These are phyloP conservation scores for Deinandra increscens DNA, from an alignment of 129 eudicot species.

Conservation along the genomic window DNA sequence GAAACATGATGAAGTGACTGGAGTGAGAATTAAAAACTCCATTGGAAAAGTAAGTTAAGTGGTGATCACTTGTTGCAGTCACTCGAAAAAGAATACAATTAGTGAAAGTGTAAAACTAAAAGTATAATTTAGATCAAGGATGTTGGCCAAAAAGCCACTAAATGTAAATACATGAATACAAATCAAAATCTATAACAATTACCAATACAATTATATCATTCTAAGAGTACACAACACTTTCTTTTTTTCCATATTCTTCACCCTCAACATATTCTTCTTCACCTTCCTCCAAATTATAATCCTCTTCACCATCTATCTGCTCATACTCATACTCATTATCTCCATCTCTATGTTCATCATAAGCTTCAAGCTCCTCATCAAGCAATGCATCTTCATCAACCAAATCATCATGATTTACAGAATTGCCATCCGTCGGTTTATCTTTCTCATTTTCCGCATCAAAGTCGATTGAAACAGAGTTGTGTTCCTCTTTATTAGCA, in stretches of 20 bases:
- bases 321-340: constrained; percentile 65
- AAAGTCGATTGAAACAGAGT: neutral
- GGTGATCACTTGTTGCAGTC: too few relatives aligned
- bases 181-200: constrained; percentile 5
- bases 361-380: constrained; percentile 52
- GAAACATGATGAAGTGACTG: too few relatives aligned
- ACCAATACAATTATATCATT: neutral
- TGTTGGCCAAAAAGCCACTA: constrained; percentile 11
- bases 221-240: constrained; percentile 27
- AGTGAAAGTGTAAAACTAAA: neutral
- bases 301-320: constrained; percentile 63
- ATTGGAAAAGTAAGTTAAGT: too few relatives aligned
- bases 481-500: constrained; percentile 16
- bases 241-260: constrained; percentile 40
- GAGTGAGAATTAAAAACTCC: too few relatives aligned
- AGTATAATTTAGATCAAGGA: constrained; percentile 3
- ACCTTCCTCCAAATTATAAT: constrained; percentile 49
- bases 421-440: neutral
- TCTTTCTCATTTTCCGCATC: constrained; percentile 30
- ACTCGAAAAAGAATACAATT: neutral
- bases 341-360: constrained; percentile 53
- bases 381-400: constrained; percentile 45
- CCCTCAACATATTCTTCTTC: constrained; percentile 46
- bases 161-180: constrained; percentile 9
- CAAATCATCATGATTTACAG: constrained; percentile 26